phyloP scores from a whole-genome alignment of 495 filamentous ascomycete species.

The Aspergillus homomorphus region DNA sequence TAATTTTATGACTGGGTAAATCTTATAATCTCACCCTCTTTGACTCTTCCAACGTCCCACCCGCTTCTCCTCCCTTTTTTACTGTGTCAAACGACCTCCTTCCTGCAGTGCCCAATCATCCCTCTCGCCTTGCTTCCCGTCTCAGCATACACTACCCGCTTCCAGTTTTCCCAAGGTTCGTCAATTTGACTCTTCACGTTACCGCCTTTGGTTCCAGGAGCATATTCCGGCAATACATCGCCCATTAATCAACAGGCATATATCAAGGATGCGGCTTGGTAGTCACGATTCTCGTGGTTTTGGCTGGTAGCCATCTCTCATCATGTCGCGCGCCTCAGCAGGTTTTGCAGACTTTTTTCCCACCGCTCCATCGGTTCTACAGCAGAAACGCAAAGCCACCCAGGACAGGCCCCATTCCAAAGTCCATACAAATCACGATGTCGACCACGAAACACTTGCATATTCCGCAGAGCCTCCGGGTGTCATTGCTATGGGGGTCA shows the following conservation, averaged over 20 bases:
- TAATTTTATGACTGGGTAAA: too few species aligned
- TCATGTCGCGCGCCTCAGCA: constrained; percentile 77
- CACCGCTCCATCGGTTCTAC: constrained; percentile 69
- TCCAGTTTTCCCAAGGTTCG: neutral
- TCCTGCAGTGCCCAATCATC: too few species aligned
- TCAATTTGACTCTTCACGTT: neutral
- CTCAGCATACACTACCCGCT: neutral
- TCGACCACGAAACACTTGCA: constrained; percentile 10
- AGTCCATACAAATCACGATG: constrained; percentile 25
- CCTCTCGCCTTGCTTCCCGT: too few species aligned
- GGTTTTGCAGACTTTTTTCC: constrained; percentile 91
- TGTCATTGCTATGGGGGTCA: constrained; percentile 12
- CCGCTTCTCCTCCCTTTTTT: constrained; percentile 1
- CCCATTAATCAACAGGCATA: constrained; percentile 21
- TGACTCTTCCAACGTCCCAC: neutral
- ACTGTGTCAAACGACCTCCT: too few species aligned
- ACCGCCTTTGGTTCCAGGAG: constrained; percentile 21
- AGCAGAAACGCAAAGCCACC: constrained; percentile 48
- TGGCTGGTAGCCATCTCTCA: constrained; percentile 49
- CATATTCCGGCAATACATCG: constrained; percentile 23
- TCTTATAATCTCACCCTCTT: too few species aligned
- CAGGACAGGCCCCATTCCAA: constrained; percentile 41
- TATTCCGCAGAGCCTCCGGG: constrained; percentile 6
- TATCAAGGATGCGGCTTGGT: constrained; percentile 45
- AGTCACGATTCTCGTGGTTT: constrained; percentile 29